Evolutionary conservation across 2,329 filamentous ascomycete genomes (phyloP).

Genomic region (Elsinoe fawcettii): DNA sequence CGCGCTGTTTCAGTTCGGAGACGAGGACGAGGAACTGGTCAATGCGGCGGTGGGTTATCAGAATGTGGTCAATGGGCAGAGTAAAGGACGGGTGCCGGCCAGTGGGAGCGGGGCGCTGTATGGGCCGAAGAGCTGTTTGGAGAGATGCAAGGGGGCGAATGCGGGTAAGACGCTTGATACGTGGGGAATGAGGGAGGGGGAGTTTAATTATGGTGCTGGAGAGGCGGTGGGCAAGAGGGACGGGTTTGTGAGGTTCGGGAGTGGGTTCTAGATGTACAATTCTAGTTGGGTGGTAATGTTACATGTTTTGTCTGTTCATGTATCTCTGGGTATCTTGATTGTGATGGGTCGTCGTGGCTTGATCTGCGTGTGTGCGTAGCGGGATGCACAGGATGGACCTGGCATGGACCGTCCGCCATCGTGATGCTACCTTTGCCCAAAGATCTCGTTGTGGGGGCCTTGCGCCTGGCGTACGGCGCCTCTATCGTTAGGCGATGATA

Average conservation of each 20-base stretch:
- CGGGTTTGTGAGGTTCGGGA: not conserved
- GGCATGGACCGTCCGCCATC: too few species aligned
- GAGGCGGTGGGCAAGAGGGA: not conserved
- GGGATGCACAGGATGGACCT: too few species aligned
- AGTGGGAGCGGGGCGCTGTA: conserved; percentile 38
- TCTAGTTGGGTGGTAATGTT: not conserved
- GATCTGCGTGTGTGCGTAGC: too few species aligned
- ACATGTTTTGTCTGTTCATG: not conserved
- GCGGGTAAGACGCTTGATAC: not conserved
- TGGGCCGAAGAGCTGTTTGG: conserved; percentile 35
- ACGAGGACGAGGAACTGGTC: conserved; percentile 35
- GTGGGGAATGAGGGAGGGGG: not conserved
- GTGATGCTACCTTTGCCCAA: too few species aligned
- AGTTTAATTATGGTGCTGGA: not conserved
- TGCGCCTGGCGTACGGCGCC: not conserved
- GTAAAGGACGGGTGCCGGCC: conserved; percentile 29
- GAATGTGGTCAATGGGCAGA: conserved; percentile 27
- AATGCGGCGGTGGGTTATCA: conserved; percentile 37
- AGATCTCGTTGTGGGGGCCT: too few species aligned
- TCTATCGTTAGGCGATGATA: not conserved
- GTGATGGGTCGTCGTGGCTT: not conserved
- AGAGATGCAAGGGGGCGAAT: conserved; percentile 25
- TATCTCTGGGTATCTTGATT: not conserved
- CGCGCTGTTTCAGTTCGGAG: conserved; percentile 32
- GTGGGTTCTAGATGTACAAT: not conserved